Base-by-base conservation (phyloP, 257 asterid species). In the Perilla frutescens region DNA sequence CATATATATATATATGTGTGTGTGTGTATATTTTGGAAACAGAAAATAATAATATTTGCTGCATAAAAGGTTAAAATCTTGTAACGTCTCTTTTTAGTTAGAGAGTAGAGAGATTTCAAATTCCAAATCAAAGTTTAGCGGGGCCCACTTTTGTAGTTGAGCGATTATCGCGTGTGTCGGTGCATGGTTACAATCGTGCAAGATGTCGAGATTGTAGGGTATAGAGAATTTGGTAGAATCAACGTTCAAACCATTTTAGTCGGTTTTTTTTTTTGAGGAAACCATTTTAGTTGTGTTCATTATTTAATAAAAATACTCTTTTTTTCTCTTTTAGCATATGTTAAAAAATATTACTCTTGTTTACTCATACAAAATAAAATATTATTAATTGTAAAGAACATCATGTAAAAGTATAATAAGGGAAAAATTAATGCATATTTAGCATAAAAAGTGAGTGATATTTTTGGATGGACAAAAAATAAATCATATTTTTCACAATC, bases 1-100 rank as follows among this genome's bases (percentile, higher is more conserved):
- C n/a, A n/a, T n/a, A n/a, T n/a, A n/a, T n/a, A n/a, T n/a, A 48
- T 50, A 57, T 13, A 10, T 54, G 8, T 48, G 62, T 80, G 3
- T 34, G 37, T 2, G 3, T 34, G 0, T 34, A 34, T 6, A 65
- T 53, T 65, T 80, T 62, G 63, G 56, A 68, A 51, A 74, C 49
- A 5, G 8, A 60, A 75, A 80, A 69, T 37, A 74, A 70, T 53
- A 55, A 60, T 56, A 3, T 60, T 54, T 51, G 68, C 6, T 62
- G 2, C 81, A 75, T 77, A 87, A 85, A 85, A 87, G 83, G 87
- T 81, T 80, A 81, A 88, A 90, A 83, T 79, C 29, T 76, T 61
- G 77, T 62, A 90, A 90, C 96, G 96, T 88, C 96, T 90, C 96
- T 90, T 85, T 90, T 81, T 68, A 49, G 61, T 20, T 70, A 39